Conservation (phyloP, 805 yeast species). For the Schwanniomyces yamadae region DNA sequence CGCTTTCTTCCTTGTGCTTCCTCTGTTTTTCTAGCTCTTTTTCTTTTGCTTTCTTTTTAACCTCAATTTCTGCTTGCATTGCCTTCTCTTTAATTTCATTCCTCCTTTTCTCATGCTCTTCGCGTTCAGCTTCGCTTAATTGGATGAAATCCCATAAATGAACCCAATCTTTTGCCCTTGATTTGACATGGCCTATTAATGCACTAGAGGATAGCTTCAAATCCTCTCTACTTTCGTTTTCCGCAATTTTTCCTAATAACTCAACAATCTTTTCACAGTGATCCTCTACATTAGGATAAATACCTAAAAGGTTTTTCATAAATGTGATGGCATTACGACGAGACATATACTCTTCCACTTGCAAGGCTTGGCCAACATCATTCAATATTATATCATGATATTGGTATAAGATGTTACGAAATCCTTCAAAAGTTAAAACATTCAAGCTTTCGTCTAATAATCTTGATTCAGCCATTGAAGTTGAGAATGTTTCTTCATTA, state of each 20-base stretch:
- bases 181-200: constrained; percentile 60
- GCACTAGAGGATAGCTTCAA: constrained; percentile 76
- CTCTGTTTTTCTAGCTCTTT: constrained; percentile 11
- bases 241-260: constrained; percentile 47
- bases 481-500: constrained; percentile 26
- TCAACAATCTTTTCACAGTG: constrained; percentile 57
- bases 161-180: constrained; percentile 51
- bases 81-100: constrained; percentile 17
- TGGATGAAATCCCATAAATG: constrained; percentile 57
- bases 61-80: constrained; percentile 15
- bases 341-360: constrained; percentile 65
- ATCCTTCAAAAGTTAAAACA: constrained; percentile 20
- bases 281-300: constrained; percentile 66
- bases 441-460: constrained; percentile 18
- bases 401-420: constrained; percentile 42
- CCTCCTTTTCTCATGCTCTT: constrained; percentile 22
- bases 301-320: constrained; percentile 60
- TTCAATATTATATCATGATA: constrained; percentile 56
- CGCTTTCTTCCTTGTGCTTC: constrained; percentile 10
- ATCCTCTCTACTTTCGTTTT: constrained; percentile 70
- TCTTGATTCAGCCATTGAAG: constrained; percentile 11
- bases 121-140: constrained; percentile 44
- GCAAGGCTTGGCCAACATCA: constrained; percentile 43
- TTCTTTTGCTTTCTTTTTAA: constrained; percentile 11
- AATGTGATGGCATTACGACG: constrained; percentile 78